Conservation (phyloP, 768 basidiomycete species). For the Hirschioporus abietinus region DNA sequence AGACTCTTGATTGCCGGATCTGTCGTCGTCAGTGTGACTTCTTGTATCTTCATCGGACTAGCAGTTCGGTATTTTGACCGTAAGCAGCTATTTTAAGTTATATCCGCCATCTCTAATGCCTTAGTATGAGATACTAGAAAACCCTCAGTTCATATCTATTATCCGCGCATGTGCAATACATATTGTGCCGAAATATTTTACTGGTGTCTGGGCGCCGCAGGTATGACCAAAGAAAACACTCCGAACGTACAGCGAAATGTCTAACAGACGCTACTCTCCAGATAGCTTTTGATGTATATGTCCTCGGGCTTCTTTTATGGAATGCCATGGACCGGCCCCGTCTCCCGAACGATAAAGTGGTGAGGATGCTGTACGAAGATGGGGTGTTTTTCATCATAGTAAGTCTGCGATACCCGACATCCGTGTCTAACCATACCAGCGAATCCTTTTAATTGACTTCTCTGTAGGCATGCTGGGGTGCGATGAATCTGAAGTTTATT, state of each 20-base stretch:
- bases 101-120: not conserved
- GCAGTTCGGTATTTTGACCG: not conserved
- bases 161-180: not conserved
- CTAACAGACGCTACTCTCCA: not conserved
- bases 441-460: not conserved
- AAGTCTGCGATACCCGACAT: not conserved
- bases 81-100: not conserved
- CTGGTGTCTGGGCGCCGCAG: not conserved
- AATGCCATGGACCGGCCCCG: not conserved
- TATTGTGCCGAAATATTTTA: not conserved
- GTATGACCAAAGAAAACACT: not conserved
- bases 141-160: not conserved
- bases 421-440: not conserved
- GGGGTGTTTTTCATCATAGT: not conserved
- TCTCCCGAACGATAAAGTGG: not conserved
- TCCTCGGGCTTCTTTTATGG: not conserved
- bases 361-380: not conserved
- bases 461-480: not conserved
- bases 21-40: not conserved
- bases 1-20: not conserved
- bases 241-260: not conserved
- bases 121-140: not conserved
- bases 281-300: not conserved
- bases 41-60: not conserved
- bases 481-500: not conserved